Base-by-base conservation (phyloP, 345 rosid genomes). In the Eutrema japonicum region DNA sequence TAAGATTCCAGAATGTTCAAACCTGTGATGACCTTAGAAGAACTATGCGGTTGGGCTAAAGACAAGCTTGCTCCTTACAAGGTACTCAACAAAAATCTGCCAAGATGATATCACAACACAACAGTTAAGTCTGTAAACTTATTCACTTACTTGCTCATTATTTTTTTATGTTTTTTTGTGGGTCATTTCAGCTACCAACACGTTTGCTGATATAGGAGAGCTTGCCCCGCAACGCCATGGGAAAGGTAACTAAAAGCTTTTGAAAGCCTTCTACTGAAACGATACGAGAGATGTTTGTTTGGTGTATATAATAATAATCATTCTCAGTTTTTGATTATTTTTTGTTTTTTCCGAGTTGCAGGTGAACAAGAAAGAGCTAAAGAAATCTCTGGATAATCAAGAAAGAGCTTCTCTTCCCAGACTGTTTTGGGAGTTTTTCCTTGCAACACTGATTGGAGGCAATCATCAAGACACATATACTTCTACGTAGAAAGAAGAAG, bases 31-130 rank as follows among this genome's bases (percentile, higher is more conserved):
- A 88, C 84, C 76, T 82, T 92, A 87, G 87, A 86, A 75, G 92
- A 90, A 82, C 94, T 92, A 5, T 53, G 87, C 52, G 56, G 79
- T 57, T 90, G 91, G 96, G 98, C 99, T 26, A 90, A 92, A 83
- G 96, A 89, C 64, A 95, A 85, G 79, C 96, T 95, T 64, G 96
- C 99, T 27, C 96, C 99, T n/a, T 92, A 92, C 88, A 95, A 95
- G 98, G 99, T 92, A 82, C 16, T 42, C 56, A 7, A 40, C 56
- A 7, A 40, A 52, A 57, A 67, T 5, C 62, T 33, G 14, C 29
- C 50, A 41, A 67, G 13, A 27, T 54, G 16, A 14, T 32, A 41
- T 33, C 41, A 2, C 16, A 2, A 68, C 38, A 36, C 54, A 33
- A 6, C 29, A 45, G 26, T 22, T 1, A 22, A 27, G 32, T 64